Evolutionary conservation across 371 early-diverging fungal genomes (phyloP).

Genomic region (Phascolomyces articulosus): DNA sequence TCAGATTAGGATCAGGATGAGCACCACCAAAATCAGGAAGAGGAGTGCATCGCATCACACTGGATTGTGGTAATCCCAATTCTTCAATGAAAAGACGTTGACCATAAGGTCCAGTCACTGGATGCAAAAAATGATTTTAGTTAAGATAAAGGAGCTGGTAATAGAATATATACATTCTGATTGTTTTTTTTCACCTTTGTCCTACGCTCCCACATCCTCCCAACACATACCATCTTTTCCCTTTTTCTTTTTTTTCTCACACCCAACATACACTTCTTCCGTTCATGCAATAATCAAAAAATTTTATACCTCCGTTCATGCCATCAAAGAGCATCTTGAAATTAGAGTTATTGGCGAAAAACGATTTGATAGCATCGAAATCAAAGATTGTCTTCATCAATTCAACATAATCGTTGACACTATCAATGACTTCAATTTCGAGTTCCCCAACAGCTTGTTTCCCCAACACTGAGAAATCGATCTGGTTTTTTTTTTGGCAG

Average conservation of each 20-base stretch:
- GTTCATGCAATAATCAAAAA: background rate
- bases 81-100: conserved; percentile 86
- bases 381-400: conserved; percentile 93
- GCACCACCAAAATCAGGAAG: conserved; percentile 91
- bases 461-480: conserved; percentile 81
- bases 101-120: conserved; percentile 96
- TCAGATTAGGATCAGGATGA: conserved; percentile 98
- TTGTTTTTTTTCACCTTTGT: no score
- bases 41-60: conserved; percentile 86
- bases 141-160: no score
- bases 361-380: conserved; percentile 78
- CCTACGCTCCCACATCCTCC: no score
- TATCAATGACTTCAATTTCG: conserved; percentile 87
- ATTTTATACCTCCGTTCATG: conserved; percentile 83
- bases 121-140: no score
- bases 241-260: background rate
- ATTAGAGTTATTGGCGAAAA: conserved; percentile 69
- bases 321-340: conserved; percentile 94
- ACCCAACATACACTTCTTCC: background rate
- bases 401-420: conserved; percentile 86
- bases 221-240: background rate
- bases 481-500: no score
- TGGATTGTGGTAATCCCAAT: conserved; percentile 80
- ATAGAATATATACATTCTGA: background rate
- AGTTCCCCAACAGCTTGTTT: conserved; percentile 59